Evolutionary conservation across 495 filamentous ascomycete genomes (phyloP).

Genomic region (Hypoxylon crocopeplum): DNA sequence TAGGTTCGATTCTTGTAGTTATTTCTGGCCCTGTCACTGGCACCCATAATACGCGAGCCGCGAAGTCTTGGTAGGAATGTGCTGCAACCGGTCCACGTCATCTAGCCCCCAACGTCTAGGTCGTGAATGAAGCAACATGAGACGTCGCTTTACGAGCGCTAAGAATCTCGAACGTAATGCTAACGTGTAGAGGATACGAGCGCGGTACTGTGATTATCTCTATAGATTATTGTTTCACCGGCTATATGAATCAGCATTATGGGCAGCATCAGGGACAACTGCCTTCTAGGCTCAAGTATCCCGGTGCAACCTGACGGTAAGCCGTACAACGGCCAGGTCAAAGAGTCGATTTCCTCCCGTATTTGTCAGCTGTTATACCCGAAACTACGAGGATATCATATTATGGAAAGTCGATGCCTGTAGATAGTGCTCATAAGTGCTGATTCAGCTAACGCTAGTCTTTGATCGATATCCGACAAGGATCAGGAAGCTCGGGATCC

Average conservation of each 20-base stretch:
- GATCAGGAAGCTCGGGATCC: slow-evolving; percentile 10
- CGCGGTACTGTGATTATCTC: background rate
- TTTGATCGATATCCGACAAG: slow-evolving; percentile 13
- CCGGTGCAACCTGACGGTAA: slow-evolving; percentile 14
- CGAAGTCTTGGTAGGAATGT: slow-evolving; percentile 6
- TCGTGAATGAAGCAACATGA: slow-evolving; percentile 17
- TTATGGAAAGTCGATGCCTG: slow-evolving; percentile 7
- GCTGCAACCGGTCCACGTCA: slow-evolving; percentile 36
- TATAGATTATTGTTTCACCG: no score
- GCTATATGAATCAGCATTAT: no score
- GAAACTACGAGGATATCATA: background rate
- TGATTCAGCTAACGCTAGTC: slow-evolving; percentile 30
- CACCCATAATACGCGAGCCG: slow-evolving; percentile 13
- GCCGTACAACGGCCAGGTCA: no score
- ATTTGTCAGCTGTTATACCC: slow-evolving; percentile 32
- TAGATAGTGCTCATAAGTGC: slow-evolving; percentile 11
- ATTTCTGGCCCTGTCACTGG: slow-evolving; percentile 6
- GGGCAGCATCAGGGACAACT: no score
- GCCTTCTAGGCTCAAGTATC: no score
- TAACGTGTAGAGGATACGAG: background rate
- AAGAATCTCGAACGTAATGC: slow-evolving; percentile 1
- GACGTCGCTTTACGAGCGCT: slow-evolving; percentile 31
- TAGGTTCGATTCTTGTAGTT: slow-evolving; percentile 3
- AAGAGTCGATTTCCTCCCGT: background rate
- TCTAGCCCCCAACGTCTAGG: slow-evolving; percentile 29